Base-by-base conservation (phyloP, 352 stramenopile species). In the Globisporangium cederbergense region DNA sequence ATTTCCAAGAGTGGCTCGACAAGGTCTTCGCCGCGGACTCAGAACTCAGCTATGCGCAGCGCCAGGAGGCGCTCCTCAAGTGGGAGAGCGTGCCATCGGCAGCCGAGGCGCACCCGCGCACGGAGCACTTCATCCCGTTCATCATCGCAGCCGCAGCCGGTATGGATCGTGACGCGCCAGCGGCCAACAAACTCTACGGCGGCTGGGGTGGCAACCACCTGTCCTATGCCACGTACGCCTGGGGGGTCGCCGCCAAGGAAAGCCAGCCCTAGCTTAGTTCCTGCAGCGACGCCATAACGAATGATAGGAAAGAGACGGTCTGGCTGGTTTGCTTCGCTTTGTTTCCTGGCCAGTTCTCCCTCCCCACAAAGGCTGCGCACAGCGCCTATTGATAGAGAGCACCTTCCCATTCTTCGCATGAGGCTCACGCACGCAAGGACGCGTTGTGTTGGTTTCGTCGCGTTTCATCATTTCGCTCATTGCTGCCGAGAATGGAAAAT, bases 81-180 rank as follows among this genome's bases (percentile, higher is more conserved):
- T 89, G 80, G 80, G 61, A 76, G 16, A 40, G 66, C 28, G 78
- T 78, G 14, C 74, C 77, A 7, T 70, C 64, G 8, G 79, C 79
- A 0, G 63, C 63, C 0, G 60, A 78, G 38, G 66, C 74, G 3
- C 78, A 87, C 42, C 77, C 70, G 2, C 70, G 74, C 10, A 53
- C 77, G 0, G 81, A 90, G 36, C 77, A 88, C 62, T 76, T 90
- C 53, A 78, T 86, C 66, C 77, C 79, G 38, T 82, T 90, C 28
- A 34, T 86, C 4, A 68, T 90, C 36, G 67, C 74, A 2, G 76
- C 81, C 0, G 81, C 75, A n/a, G 73, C 79, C 1, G 81, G 77
- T 5, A 77, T 90, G 58, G 78, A 88, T 52, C 64, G 78, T 45
- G 66, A 57, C 25, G n/a, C 9, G 0, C 51, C 76, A 0, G 60